These are phyloP conservation scores for Pleurotus pulmonarius DNA, from an alignment of 768 basidiomycete species.

Conservation along the genomic window DNA sequence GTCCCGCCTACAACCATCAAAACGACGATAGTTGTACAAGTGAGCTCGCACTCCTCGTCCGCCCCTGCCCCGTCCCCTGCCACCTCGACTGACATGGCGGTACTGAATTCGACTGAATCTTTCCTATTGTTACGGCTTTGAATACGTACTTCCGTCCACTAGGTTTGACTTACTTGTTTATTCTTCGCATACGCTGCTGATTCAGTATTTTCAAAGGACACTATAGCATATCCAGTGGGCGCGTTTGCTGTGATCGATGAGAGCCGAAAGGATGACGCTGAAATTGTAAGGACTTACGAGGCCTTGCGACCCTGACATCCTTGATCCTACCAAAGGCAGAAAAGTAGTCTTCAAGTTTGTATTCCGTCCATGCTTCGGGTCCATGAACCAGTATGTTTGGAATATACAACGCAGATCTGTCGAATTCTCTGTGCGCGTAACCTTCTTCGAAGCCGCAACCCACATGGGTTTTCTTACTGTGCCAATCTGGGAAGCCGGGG, in stretches of 20 bases:
- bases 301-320: slow-evolving; percentile 61
- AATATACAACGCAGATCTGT: slow-evolving; percentile 72
- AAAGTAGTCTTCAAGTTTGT: slow-evolving; percentile 56
- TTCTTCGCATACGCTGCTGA: slow-evolving; percentile 63
- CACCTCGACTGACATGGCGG: not conserved
- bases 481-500: slow-evolving; percentile 23
- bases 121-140: not conserved
- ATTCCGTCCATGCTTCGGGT: slow-evolving; percentile 66
- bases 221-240: slow-evolving; percentile 74
- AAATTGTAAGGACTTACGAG: slow-evolving; percentile 41
- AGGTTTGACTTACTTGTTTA: slow-evolving; percentile 46
- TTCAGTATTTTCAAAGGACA: slow-evolving; percentile 63
- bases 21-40: not conserved
- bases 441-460: slow-evolving; percentile 18
- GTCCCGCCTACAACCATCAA: not conserved
- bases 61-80: not conserved
- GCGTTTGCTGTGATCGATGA: slow-evolving; percentile 44
- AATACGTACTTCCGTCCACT: not conserved
- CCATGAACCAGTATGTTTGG: slow-evolving; percentile 70
- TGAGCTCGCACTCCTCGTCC: not conserved
- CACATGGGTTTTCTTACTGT: slow-evolving; percentile 16
- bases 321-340: slow-evolving; percentile 62
- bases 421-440: slow-evolving; percentile 39
- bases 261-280: not conserved
- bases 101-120: not conserved